phyloP scores from a whole-genome alignment of 108 stramenopile species.

The Mediolabrus comicus region DNA sequence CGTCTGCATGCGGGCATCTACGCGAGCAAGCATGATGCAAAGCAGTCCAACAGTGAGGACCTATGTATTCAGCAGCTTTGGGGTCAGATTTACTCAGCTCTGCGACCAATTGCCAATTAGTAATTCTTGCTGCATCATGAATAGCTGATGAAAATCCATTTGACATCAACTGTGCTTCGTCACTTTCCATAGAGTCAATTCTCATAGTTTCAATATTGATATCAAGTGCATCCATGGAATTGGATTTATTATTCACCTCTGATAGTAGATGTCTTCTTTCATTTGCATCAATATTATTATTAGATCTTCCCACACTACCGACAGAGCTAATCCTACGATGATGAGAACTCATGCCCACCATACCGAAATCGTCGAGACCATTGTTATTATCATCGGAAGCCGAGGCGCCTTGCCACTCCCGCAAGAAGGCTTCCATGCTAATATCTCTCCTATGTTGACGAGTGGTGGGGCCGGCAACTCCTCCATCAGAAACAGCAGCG shows the following conservation, averaged over 20 bases:
- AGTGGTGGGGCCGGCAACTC: background rate
- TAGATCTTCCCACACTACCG: background rate
- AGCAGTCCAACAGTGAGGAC: conserved; percentile 70
- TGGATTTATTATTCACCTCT: background rate
- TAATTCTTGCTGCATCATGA: conserved; percentile 71
- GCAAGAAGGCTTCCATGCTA: background rate
- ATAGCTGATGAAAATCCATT: conserved; percentile 40
- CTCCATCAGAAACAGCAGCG: background rate
- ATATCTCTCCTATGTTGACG: background rate
- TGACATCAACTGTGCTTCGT: background rate
- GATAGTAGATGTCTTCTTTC: background rate
- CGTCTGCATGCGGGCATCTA: conserved; percentile 68
- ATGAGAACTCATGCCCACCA: background rate
- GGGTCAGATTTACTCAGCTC: conserved; percentile 49
- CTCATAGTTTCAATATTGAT: background rate
- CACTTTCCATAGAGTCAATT: background rate
- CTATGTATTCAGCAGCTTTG: conserved; percentile 54
- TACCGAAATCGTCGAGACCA: background rate
- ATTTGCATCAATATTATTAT: background rate
- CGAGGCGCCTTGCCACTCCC: background rate
- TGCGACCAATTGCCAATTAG: conserved; percentile 52
- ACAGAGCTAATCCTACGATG: background rate
- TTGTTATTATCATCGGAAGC: background rate
- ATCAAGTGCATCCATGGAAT: background rate
- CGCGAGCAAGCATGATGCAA: conserved; percentile 76